Evolutionary conservation across 129 eudicot species (phyloP).

Genomic region (Heracleum sosnowskyi): DNA sequence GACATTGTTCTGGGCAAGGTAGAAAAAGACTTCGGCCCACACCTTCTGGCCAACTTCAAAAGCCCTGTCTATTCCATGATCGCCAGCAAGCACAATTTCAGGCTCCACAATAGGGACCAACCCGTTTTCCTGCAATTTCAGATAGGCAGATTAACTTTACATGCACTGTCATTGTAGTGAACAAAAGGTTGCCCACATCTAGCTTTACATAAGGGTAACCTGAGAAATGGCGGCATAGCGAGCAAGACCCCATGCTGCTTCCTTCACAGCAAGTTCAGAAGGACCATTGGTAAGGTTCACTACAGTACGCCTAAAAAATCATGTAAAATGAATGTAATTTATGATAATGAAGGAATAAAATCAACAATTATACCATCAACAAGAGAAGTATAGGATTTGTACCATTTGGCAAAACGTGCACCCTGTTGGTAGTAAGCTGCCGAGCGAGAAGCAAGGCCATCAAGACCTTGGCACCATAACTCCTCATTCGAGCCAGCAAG

Average conservation of each 20-base stretch:
- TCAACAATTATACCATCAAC: background rate
- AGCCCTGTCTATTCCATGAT: slow-evolving; percentile 63
- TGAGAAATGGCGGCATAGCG: slow-evolving; percentile 87
- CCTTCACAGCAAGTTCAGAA: slow-evolving; percentile 80
- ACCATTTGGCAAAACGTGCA: slow-evolving; percentile 12
- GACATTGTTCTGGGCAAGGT: slow-evolving; percentile 66
- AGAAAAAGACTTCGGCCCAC: slow-evolving; percentile 76
- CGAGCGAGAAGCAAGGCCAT: slow-evolving; percentile 15
- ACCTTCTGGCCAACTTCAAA: slow-evolving; percentile 62
- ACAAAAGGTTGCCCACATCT: background rate
- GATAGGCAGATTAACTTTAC: background rate
- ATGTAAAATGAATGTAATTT: too few species aligned
- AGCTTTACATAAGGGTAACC: slow-evolving; percentile 18
- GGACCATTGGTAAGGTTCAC: slow-evolving; percentile 95
- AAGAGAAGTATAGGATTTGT: background rate
- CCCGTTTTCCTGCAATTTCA: slow-evolving; percentile 56
- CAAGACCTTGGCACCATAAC: slow-evolving; percentile 41
- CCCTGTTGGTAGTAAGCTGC: slow-evolving; percentile 18
- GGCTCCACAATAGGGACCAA: slow-evolving; percentile 79
- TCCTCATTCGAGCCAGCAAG: slow-evolving; percentile 33
- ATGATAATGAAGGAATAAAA: background rate
- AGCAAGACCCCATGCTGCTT: slow-evolving; percentile 92
- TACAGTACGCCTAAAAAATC: slow-evolving; percentile 61
- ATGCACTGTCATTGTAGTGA: background rate
- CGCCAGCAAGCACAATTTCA: slow-evolving; percentile 61